A percentile compares a stretch with the other conserved stretches of the same genome.
Evolutionary conservation across 2,329 filamentous ascomycete species (phyloP).

Genomic region (Penicillium sp.): DNA sequence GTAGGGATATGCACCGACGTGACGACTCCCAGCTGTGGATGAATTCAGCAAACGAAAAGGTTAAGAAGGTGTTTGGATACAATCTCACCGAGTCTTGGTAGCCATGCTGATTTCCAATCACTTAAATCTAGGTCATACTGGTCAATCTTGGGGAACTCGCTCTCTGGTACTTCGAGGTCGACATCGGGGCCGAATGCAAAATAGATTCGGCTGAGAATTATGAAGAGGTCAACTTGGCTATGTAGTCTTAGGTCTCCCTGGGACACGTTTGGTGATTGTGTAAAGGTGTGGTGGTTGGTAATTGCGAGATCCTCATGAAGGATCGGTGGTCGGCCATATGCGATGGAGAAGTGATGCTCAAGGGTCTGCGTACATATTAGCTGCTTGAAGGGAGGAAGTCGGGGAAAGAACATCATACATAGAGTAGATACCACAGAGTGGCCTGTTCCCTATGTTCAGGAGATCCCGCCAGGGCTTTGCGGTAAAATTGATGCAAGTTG

Average conservation of each 20-base stretch:
- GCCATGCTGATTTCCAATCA: constrained; percentile 38
- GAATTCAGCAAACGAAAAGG: not conserved
- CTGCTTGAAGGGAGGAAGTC: not conserved
- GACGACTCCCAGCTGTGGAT: constrained; percentile 43
- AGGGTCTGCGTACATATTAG: constrained; percentile 30
- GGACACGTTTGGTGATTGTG: constrained; percentile 27
- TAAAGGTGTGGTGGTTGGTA: constrained; percentile 36
- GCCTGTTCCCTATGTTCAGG: constrained; percentile 39
- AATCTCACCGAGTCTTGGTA: constrained; percentile 35
- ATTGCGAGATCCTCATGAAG: constrained; percentile 42
- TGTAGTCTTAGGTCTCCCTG: constrained; percentile 40
- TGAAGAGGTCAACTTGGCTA: constrained; percentile 45
- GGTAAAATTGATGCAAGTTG: constrained; percentile 44
- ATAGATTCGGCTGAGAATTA: constrained; percentile 45
- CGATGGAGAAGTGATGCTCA: constrained; percentile 46
- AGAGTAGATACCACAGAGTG: constrained; percentile 43
- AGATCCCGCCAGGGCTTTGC: constrained; percentile 39
- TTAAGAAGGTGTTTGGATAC: not conserved
- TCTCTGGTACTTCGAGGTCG: constrained; percentile 41
- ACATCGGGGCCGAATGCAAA: constrained; percentile 46
- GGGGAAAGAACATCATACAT: constrained; percentile 29
- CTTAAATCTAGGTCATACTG: constrained; percentile 41
- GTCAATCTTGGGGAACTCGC: constrained; percentile 41
- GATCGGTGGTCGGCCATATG: constrained; percentile 45
- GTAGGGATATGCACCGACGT: constrained; percentile 50